Conservation (phyloP, 768 basidiomycete genomes). For the Calvatia gigantea region DNA sequence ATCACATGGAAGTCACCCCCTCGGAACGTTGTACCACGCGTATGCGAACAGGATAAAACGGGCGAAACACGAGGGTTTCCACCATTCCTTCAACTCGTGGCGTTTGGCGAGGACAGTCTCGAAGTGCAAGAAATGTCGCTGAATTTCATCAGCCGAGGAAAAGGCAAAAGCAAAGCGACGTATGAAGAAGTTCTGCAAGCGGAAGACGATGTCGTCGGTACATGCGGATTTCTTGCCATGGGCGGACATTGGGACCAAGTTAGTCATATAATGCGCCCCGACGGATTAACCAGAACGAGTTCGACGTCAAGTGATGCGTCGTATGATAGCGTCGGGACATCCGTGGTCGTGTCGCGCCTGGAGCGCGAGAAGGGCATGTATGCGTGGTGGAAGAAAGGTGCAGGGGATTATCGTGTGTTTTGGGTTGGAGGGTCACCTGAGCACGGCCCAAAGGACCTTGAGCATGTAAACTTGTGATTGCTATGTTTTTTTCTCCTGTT, state of each 20-base stretch:
- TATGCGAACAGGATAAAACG: constrained; percentile 31
- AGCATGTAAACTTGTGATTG: background rate
- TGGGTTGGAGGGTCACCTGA: constrained; percentile 67
- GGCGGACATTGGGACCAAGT: constrained; percentile 51
- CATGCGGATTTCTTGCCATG: constrained; percentile 50
- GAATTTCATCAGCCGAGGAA: constrained; percentile 42
- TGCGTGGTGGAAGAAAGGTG: constrained; percentile 73
- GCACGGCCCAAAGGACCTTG: background rate
- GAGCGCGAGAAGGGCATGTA: constrained; percentile 66
- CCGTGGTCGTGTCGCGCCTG: constrained; percentile 43
- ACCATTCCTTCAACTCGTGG: constrained; percentile 64
- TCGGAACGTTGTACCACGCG: constrained; percentile 48
- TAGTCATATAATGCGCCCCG: constrained; percentile 28
- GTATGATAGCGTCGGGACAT: constrained; percentile 48
- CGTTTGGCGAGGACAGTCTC: constrained; percentile 66
- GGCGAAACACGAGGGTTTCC: constrained; percentile 19
- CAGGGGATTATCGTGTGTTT: constrained; percentile 75
- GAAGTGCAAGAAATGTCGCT: constrained; percentile 71
- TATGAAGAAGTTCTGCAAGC: constrained; percentile 48
- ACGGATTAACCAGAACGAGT: constrained; percentile 37
- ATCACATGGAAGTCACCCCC: constrained; percentile 61
- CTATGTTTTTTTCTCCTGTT: background rate
- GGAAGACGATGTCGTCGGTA: constrained; percentile 64
- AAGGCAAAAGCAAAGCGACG: constrained; percentile 45
- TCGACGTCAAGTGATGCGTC: constrained; percentile 43